Percentiles rank a stretch among this genome's conserved stretches.
phyloP scores from a whole-genome alignment of 75 land plant genomes.

The Cunninghamia lanceolata region DNA sequence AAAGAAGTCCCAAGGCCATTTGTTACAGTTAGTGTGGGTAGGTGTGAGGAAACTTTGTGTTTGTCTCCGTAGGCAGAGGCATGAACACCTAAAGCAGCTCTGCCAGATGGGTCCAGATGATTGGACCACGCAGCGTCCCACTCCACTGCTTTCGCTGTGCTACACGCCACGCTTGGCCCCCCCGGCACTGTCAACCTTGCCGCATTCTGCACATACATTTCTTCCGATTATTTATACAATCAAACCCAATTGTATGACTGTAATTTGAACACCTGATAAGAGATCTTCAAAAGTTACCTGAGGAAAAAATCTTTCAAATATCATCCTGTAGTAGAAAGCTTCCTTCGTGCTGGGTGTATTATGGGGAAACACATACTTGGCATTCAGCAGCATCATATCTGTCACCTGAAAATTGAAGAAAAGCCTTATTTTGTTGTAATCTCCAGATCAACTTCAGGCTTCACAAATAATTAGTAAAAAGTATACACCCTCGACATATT shows the following conservation, averaged over 20 bases:
- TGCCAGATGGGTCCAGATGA: constrained; percentile 85
- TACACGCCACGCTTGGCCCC: constrained; percentile 91
- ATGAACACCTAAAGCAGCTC: constrained; percentile 89
- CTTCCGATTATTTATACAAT: no score
- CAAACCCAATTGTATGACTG: no score
- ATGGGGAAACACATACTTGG: constrained; percentile 66
- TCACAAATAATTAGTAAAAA: no score
- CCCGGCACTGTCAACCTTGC: constrained; percentile 86
- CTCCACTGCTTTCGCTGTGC: constrained; percentile 85
- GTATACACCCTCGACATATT: no score
- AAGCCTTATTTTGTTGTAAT: no score
- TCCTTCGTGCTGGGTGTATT: constrained; percentile 89
- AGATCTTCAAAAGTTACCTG: constrained; percentile 45
- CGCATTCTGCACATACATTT: constrained; percentile 43
- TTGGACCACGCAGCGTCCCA: constrained; percentile 85
- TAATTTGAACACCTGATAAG: no score
- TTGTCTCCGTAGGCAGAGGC: constrained; percentile 51
- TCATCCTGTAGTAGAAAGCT: constrained; percentile 76
- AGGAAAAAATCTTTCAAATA: constrained; percentile 84
- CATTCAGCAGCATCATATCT: no score
- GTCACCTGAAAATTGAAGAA: no score
- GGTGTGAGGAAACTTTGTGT: no score
- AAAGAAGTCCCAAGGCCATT: no score
- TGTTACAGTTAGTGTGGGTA: no score
- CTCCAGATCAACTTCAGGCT: no score